These are phyloP conservation scores for Pyrenopolyporus hunteri DNA, from an alignment of 495 filamentous ascomycete genomes.

Conservation along the genomic window DNA sequence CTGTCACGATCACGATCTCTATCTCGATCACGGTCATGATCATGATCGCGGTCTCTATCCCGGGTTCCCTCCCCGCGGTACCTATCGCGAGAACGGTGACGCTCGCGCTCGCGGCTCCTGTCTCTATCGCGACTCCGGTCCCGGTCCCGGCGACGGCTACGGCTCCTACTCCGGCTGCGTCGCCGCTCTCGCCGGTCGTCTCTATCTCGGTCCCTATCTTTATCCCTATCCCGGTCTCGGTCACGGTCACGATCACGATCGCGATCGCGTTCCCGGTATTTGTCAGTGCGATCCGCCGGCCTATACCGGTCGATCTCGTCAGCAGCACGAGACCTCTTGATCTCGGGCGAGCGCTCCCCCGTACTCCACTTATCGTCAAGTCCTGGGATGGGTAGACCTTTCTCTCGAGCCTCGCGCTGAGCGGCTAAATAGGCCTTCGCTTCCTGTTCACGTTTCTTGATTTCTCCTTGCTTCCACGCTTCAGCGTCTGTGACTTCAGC, in stretches of 20 bases:
- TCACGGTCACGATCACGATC: slow-evolving; percentile 41
- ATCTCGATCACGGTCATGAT: slow-evolving; percentile 37
- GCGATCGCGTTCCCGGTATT: slow-evolving; percentile 32
- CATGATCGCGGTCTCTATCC: slow-evolving; percentile 39
- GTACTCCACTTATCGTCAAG: slow-evolving; percentile 51
- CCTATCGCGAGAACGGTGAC: slow-evolving; percentile 41
- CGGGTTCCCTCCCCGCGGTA: slow-evolving; percentile 38
- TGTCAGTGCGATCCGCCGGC: slow-evolving; percentile 41
- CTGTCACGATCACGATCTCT: slow-evolving; percentile 31
- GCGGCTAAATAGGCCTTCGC: slow-evolving; percentile 63
- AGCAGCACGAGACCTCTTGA: slow-evolving; percentile 49
- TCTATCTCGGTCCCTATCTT: slow-evolving; percentile 49
- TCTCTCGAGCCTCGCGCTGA: slow-evolving; percentile 57
- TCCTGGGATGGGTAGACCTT: slow-evolving; percentile 56
- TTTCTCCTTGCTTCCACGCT: slow-evolving; percentile 59
- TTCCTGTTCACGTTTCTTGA: slow-evolving; percentile 62
- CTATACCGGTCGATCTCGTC: slow-evolving; percentile 54
- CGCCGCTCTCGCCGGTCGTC: slow-evolving; percentile 42
- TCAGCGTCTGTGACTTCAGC: slow-evolving; percentile 40
- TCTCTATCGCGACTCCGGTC: slow-evolving; percentile 51
- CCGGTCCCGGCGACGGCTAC: slow-evolving; percentile 45
- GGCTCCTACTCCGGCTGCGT: slow-evolving; percentile 49
- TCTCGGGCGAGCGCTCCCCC: slow-evolving; percentile 53
- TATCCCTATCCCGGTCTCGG: slow-evolving; percentile 35
- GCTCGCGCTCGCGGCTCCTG: slow-evolving; percentile 49